Evolutionary conservation across 2,329 filamentous ascomycete genomes (phyloP).

Genomic region (Fusarium piperis): DNA sequence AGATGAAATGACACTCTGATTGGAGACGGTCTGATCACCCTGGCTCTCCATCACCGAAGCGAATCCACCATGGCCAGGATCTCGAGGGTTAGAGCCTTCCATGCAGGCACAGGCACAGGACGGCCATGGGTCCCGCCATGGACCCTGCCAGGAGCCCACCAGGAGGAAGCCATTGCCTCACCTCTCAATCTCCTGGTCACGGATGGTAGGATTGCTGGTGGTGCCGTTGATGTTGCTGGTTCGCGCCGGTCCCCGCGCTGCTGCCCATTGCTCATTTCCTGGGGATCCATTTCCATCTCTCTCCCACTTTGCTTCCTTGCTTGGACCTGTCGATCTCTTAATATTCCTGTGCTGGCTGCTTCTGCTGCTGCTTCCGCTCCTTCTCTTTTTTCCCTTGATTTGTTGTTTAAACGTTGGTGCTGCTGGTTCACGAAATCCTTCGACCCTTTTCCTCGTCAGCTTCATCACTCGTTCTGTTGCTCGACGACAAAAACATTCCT

Average conservation of each 20-base stretch:
- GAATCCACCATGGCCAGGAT: slow-evolving; percentile 27
- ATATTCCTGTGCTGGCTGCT: slow-evolving; percentile 20
- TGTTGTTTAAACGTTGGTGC: slow-evolving; percentile 36
- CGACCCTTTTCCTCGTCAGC: slow-evolving; percentile 23
- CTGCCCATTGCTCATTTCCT: slow-evolving; percentile 41
- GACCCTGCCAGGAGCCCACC: slow-evolving; percentile 20
- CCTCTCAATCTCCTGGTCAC: slow-evolving; percentile 34
- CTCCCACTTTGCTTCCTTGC: slow-evolving; percentile 12
- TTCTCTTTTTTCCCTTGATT: slow-evolving; percentile 34
- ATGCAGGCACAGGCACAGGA: slow-evolving; percentile 23
- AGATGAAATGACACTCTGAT: slow-evolving; percentile 37
- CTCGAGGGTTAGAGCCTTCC: slow-evolving; percentile 15
- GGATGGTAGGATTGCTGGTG: slow-evolving; percentile 15
- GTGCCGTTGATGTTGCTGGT: slow-evolving; percentile 24
- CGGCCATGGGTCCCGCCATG: slow-evolving; percentile 5
- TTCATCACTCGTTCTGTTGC: slow-evolving; percentile 40
- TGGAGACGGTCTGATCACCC: slow-evolving; percentile 41
- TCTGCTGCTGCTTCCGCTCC: slow-evolving; percentile 26
- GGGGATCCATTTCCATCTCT: slow-evolving; percentile 35
- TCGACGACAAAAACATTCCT: slow-evolving; percentile 38
- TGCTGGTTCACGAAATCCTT: slow-evolving; percentile 34
- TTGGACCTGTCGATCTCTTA: slow-evolving; percentile 40
- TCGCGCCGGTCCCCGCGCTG: slow-evolving; percentile 32
- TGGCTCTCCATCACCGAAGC: slow-evolving; percentile 10
- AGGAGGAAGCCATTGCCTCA: slow-evolving; percentile 32